phyloP scores from a whole-genome alignment of 2,329 filamentous ascomycete genomes.

The Colletotrichum tamarilloi region DNA sequence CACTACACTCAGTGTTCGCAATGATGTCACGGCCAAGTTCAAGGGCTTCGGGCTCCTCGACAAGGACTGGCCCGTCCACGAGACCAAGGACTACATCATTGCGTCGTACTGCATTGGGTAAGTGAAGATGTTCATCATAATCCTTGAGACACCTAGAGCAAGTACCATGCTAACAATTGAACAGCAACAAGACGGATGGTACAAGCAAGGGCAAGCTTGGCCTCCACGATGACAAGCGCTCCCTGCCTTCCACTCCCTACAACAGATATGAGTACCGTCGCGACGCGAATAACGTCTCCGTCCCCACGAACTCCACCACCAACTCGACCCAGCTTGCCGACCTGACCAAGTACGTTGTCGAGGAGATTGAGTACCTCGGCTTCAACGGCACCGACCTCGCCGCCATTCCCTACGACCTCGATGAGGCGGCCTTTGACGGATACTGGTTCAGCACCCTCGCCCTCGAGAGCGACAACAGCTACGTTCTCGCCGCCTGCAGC shows the following conservation, averaged over 20 bases:
- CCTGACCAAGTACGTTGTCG: background rate
- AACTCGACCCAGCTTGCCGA: background rate
- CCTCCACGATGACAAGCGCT: background rate
- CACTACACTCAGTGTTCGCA: background rate
- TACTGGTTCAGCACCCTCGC: slow-evolving; percentile 39
- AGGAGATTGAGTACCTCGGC: background rate
- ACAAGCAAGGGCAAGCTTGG: background rate
- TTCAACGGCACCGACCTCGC: background rate
- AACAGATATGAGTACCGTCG: background rate
- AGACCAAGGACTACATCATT: background rate
- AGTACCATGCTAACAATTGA: background rate
- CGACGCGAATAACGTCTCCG: background rate
- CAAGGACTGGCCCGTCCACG: background rate
- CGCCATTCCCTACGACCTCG: background rate
- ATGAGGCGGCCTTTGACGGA: slow-evolving; percentile 42
- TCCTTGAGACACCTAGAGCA: background rate
- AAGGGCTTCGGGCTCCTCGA: background rate
- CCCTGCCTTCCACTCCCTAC: background rate
- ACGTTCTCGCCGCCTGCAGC: slow-evolving; percentile 1
- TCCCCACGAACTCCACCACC: background rate
- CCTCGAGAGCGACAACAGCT: background rate
- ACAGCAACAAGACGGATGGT: background rate
- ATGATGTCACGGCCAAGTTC: background rate
- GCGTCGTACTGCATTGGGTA: background rate
- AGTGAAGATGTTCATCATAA: background rate